Percentiles rank a stretch among this genome's conserved stretches.
phyloP scores from a whole-genome alignment of 2,329 filamentous ascomycete species.

The Diaporthe helianthi region DNA sequence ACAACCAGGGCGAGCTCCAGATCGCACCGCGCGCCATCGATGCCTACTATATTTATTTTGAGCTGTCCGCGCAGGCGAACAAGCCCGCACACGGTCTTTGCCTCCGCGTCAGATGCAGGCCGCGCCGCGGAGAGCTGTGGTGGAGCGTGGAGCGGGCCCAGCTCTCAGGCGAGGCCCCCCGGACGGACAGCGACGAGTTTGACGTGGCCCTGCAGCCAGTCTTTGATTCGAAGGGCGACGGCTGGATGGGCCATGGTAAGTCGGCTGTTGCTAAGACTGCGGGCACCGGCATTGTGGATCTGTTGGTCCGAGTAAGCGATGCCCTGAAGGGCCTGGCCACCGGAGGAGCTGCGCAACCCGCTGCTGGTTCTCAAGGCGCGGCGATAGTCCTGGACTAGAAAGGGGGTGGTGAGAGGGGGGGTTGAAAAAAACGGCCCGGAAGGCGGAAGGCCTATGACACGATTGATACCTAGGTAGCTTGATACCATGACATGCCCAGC shows the following conservation, averaged over 20 bases:
- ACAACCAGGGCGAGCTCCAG: slow-evolving; percentile 55
- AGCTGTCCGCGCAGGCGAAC: slow-evolving; percentile 41
- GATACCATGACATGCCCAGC: slow-evolving; percentile 30
- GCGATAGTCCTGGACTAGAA: slow-evolving; percentile 32
- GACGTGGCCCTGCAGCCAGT: slow-evolving; percentile 51
- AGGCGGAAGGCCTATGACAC: neutral
- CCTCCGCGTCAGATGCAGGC: slow-evolving; percentile 59
- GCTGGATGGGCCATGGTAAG: slow-evolving; percentile 55
- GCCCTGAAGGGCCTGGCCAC: slow-evolving; percentile 48
- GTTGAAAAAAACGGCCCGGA: neutral
- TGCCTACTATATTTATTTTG: slow-evolving; percentile 64
- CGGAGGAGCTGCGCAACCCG: neutral
- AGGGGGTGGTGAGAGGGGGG: neutral
- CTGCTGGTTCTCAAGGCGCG: slow-evolving; percentile 28
- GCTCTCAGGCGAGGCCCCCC: slow-evolving; percentile 31
- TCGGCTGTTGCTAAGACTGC: slow-evolving; percentile 54
- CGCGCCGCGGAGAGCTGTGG: slow-evolving; percentile 55
- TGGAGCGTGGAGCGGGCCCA: slow-evolving; percentile 58
- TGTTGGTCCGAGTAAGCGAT: slow-evolving; percentile 57
- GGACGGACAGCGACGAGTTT: slow-evolving; percentile 45
- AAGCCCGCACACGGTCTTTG: slow-evolving; percentile 48
- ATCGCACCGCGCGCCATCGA: slow-evolving; percentile 62
- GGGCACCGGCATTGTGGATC: slow-evolving; percentile 50
- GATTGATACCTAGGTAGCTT: slow-evolving; percentile 34
- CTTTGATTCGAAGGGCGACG: slow-evolving; percentile 52